Base-by-base conservation (phyloP, 345 rosid genomes). In the Combretum micranthum region DNA sequence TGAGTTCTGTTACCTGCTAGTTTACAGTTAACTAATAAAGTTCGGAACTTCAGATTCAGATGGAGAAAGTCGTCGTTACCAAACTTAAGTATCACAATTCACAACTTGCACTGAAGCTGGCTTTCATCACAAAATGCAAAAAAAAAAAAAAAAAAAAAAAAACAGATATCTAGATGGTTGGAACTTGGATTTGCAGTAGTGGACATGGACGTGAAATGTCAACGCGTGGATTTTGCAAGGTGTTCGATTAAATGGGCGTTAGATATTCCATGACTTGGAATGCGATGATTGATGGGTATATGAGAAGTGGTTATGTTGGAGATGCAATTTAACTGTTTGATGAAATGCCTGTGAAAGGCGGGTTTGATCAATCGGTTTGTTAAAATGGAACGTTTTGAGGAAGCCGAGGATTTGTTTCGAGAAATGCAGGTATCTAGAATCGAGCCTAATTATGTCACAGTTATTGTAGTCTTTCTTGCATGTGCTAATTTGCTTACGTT, bases 331-430 rank as follows among this genome's bases (percentile, higher is more conserved):
- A 66, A 49, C n/a, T n/a, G n/a, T n/a, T n/a, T n/a, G n/a, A n/a
- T n/a, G n/a, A n/a, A n/a, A n/a, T n/a, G n/a, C n/a, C 0, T 83
- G 77, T 88, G 87, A 54, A 85, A 77, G 98, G 85, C 91, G 3
- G 80, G 79, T 20, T 60, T 87, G 80, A 72, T 90, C 50, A 80
- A 80, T 68, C 94, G 96, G 53, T 79, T 83, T 67, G 77, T 70
- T 42, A 77, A 66, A 71, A 77, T 55, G 47, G 85, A 85, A 16
- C 55, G 63, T 15, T 47, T 60, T 15, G 81, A 77, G 47, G 77
- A 82, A 65, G 94, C 96, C 6, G 46, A 85, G 71, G 76, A 56
- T 13, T 57, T 76, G 72, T 83, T 91, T 63, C 74, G 72, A 12
- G 86, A 76, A 69, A 88, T 88, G 96, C 77, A 74, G 69, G 55